Evolutionary conservation across 495 filamentous ascomycete species (phyloP).

Genomic region (Cenococcum geophilum): DNA sequence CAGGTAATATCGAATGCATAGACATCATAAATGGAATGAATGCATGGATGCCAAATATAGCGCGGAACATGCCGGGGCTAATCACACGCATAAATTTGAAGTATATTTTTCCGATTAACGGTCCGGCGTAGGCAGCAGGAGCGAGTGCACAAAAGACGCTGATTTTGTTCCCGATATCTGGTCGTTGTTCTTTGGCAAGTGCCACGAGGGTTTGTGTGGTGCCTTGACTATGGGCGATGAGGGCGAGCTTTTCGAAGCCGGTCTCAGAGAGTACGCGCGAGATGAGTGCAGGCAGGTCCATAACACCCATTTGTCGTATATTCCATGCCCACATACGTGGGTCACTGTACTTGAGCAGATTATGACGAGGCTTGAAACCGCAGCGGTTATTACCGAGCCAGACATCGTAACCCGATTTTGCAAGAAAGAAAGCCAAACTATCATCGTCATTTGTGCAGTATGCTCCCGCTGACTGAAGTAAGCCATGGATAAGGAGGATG

Average conservation of each 20-base stretch:
- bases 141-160: conserved; percentile 91
- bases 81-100: conserved; percentile 89
- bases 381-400: conserved; percentile 96
- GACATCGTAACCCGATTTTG: conserved; percentile 90
- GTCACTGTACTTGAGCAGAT: conserved; percentile 61
- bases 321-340: conserved; percentile 98
- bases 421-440: conserved; percentile 84
- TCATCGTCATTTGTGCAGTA: conserved; percentile 89
- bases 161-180: conserved; percentile 76
- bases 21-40: conserved; percentile 96
- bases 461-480: conserved; percentile 81
- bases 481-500: conserved; percentile 79
- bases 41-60: conserved; percentile 87
- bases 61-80: conserved; percentile 65
- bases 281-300: conserved; percentile 85
- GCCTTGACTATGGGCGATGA: conserved; percentile 86
- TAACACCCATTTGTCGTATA: conserved; percentile 85
- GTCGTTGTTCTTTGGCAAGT: conserved; percentile 84
- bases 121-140: conserved; percentile 86
- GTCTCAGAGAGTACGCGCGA: conserved; percentile 78
- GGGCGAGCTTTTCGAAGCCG: conserved; percentile 72
- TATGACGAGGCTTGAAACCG: conserved; percentile 73
- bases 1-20: conserved; percentile 61
- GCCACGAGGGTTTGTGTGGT: conserved; percentile 88
- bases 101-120: conserved; percentile 77